Base-by-base conservation (phyloP, 768 basidiomycete species). In the Suillus decipiens region DNA sequence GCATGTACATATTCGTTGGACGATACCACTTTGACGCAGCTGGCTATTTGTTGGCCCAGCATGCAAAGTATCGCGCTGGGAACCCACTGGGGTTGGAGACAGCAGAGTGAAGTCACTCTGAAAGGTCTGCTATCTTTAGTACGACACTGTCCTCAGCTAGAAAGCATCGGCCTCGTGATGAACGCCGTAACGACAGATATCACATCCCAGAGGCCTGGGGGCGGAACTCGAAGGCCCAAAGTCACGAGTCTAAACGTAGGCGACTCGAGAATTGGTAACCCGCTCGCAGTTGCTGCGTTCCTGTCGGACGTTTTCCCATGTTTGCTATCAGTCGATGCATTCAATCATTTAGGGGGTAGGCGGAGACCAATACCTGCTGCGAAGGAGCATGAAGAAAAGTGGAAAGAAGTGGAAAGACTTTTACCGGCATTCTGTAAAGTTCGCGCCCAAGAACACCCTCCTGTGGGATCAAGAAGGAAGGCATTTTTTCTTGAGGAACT, bases 51-150 rank as follows among this genome's bases (percentile, higher is more conserved):
- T 61, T 61, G 61, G 61, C 61, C 61, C n/a, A 36, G 4, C 22
- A n/a, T 61, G 61, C 54, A 61, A 39, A 28, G 31, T 36, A 33
- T 61, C 19, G 22, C 54, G 39, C 59, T 61, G 22, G 61, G 51
- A 59, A 59, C 34, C 15, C 39, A 56, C 9, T 57, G 55, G 54
- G 54, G 61, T 59, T 61, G 61, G 56, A 57, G 56, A 17, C 56
- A 57, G 19, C 56, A 57, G 36, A 41, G 54, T 39, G 54, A 41
- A 3, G 39, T 61, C 37, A 61, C 61, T 33, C 39, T 61, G 34
- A 56, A 56, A 24, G 61, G 61, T n/a, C 36, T 61, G 22, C 59
- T 61, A 2, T 57, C 59, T 61, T 61, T 61, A 57, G 39, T 61
- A 22, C 55, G 54, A 41, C 59, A 61, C 1, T 61, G 61, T 57